Conservation (phyloP, 306 rosid genomes). For the Vachellia pachyceras region DNA sequence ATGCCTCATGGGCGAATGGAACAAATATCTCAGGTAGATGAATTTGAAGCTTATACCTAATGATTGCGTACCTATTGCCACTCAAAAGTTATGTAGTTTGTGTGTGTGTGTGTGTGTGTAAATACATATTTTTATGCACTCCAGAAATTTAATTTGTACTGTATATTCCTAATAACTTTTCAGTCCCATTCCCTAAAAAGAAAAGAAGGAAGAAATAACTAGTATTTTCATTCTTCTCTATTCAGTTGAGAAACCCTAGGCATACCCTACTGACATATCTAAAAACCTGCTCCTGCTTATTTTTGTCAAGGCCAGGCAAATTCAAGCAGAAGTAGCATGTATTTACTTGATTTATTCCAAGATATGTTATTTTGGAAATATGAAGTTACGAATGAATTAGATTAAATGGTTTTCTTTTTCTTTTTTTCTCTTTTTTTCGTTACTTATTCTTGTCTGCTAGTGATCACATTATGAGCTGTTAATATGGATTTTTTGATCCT, state of each 20-base stretch:
- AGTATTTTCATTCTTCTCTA: background rate
- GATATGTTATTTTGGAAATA: background rate
- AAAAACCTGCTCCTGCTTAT: background rate
- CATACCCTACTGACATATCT: background rate
- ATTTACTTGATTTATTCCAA: background rate
- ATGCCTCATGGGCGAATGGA: conserved; percentile 89
- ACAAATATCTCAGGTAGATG: conserved; percentile 86
- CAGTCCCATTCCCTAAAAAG: background rate
- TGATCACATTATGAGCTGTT: conserved; percentile 24
- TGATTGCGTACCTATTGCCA: conserved; percentile 1
- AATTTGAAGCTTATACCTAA: background rate
- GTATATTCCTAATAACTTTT: background rate
- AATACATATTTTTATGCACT: conserved; percentile 4
- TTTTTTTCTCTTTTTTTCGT: no score
- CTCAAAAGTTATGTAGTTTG: conserved; percentile 5
- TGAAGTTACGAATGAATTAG: background rate
- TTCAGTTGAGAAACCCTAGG: conserved; percentile 1
- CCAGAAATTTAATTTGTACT: conserved; percentile 19
- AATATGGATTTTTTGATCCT: conserved; percentile 16
- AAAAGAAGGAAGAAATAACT: background rate
- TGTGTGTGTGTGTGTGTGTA: background rate
- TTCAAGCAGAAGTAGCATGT: conserved; percentile 5
- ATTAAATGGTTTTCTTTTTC: background rate
- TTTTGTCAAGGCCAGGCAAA: conserved; percentile 3
- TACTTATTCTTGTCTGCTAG: conserved; percentile 5